Evolutionary conservation across 2,329 filamentous ascomycete genomes (phyloP).

Genomic region (Botrytis paeoniae): DNA sequence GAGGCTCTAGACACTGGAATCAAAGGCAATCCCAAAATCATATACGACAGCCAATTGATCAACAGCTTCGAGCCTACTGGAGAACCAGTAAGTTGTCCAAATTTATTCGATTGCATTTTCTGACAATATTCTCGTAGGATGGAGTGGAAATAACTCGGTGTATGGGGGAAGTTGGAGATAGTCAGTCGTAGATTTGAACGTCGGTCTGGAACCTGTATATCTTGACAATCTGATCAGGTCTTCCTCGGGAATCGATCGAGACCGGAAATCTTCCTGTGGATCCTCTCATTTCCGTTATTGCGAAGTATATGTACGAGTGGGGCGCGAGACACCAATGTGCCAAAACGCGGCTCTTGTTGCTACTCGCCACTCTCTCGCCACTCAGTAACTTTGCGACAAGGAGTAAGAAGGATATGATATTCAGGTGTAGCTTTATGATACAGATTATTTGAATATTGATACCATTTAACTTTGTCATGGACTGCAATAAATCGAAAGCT

Average conservation of each 20-base stretch:
- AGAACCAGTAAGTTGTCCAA: slow-evolving; percentile 51
- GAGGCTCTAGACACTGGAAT: slow-evolving; percentile 39
- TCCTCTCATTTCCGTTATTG: background rate
- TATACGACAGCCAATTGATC: slow-evolving; percentile 62
- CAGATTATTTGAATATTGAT: background rate
- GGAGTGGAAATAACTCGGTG: slow-evolving; percentile 18
- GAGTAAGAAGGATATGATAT: background rate
- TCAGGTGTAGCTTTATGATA: background rate
- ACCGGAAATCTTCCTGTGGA: background rate
- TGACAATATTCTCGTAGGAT: background rate
- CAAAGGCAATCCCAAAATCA: slow-evolving; percentile 59
- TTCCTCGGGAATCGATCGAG: background rate
- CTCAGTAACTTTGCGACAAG: background rate
- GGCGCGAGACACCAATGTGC: background rate
- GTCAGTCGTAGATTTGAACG: background rate
- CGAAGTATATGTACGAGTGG: background rate
- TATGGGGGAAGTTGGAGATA: background rate
- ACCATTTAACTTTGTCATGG: background rate
- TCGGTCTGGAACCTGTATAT: background rate
- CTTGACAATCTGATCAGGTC: background rate
- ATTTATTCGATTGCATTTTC: no score
- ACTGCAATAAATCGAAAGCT: background rate
- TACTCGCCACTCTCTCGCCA: background rate
- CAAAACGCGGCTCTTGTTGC: background rate
- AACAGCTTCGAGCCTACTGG: slow-evolving; percentile 68